phyloP scores from a whole-genome alignment of 768 basidiomycete genomes.

The Pulveroboletus sp. region DNA sequence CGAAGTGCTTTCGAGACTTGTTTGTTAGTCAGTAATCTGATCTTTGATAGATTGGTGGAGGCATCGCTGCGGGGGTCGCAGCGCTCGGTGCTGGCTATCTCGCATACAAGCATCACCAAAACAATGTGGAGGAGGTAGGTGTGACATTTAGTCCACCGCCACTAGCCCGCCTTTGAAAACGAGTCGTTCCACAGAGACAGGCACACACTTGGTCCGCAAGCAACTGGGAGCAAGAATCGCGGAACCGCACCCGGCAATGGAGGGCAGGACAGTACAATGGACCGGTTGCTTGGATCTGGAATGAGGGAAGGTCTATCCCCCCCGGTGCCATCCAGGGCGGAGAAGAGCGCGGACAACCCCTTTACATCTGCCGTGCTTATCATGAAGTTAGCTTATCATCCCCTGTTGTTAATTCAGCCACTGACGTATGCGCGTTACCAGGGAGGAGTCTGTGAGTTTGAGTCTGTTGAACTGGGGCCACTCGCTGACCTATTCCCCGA shows the following conservation, averaged over 20 bases:
- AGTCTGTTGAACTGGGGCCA: neutral
- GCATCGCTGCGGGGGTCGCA: constrained; percentile 51
- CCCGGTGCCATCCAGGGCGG: constrained; percentile 52
- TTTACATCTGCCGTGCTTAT: constrained; percentile 60
- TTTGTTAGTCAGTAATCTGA: constrained; percentile 2
- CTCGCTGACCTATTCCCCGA: constrained; percentile 1
- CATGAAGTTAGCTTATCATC: constrained; percentile 41
- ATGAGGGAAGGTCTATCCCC: constrained; percentile 57
- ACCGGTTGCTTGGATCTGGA: constrained; percentile 61
- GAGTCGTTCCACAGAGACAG: constrained; percentile 37
- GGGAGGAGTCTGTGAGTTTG: constrained; percentile 49
- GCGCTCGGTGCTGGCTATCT: constrained; percentile 45
- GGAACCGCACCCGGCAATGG: constrained; percentile 48
- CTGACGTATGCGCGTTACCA: constrained; percentile 24
- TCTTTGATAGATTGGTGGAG: constrained; percentile 54
- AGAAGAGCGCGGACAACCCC: constrained; percentile 43
- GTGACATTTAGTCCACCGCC: neutral
- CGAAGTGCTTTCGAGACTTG: constrained; percentile 35
- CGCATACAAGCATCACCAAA: constrained; percentile 53
- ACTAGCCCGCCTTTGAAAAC: neutral
- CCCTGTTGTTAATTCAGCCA: neutral
- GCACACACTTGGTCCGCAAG: constrained; percentile 45
- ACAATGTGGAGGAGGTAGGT: constrained; percentile 52
- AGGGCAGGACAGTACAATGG: constrained; percentile 37
- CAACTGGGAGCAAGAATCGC: constrained; percentile 56